Base-by-base conservation (phyloP, 805 yeast genomes). In the Ogataea salicorniae region DNA sequence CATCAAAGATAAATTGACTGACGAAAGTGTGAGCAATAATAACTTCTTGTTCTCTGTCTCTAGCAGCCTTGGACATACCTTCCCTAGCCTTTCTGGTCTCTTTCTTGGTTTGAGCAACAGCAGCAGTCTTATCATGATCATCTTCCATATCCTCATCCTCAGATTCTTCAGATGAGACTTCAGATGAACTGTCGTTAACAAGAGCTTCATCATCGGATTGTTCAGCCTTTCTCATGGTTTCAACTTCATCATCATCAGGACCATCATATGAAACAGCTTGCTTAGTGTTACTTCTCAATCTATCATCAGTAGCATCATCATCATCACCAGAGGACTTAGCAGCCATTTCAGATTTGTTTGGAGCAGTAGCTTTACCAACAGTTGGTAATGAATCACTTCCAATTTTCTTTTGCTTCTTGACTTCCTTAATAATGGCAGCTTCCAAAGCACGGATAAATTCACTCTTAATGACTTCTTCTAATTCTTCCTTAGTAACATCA, bases 211-310 rank as follows among this genome's bases (percentile, higher is more conserved):
- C 89, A 49, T 83, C 81, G 37, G 91, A 81, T 58, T 84, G 79
- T 66, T 85, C 92, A 43, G 87, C 95, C 60, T 77, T 77, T 68
- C 83, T 83, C 91, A 88, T 87, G 44, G 87, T 87, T 64, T 89
- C 97, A 51, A 87, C 73, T 63, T 91, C 97, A 31, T 89, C 98
- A 53, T 91, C 97, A 69, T 91, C 98, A 34, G 97, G 96, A 15
- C 81, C 96, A 54, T 91, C 98, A 58, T 89, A 89, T 2, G 97
- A 89, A 37, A 87, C 92, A 16, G 95, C 83, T 70, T 91, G 96
- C 58, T 89, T 88, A 36, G 82, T 74, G 56, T 83, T 84, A 45
- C 76, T 70, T 54, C 73, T 77, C 50, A 76, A 69, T 59, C 76
- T 80, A 51, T 79, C 88, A 53, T 81, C 84, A 46, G 76, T 84